phyloP scores from a whole-genome alignment of 1,139 yeast genomes.

The Hyphopichia buzzinii region DNA sequence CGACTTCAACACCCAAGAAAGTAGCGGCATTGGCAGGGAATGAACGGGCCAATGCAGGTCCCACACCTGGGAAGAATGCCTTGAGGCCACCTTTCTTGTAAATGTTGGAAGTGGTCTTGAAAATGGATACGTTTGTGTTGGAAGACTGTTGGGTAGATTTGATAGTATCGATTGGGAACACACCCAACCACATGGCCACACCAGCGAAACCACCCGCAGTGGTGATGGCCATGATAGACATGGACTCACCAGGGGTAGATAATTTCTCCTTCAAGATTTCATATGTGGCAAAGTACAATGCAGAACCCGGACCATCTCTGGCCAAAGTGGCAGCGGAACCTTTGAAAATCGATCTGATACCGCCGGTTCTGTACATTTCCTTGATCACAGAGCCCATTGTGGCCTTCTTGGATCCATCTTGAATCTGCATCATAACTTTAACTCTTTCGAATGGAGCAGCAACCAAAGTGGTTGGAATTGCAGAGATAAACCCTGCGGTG shows the following conservation, averaged over 20 bases:
- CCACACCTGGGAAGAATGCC: conserved; percentile 97
- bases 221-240: conserved; percentile 73
- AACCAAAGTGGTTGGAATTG: conserved; percentile 89
- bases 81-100: conserved; percentile 73
- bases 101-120: conserved; percentile 63
- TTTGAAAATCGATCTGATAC: conserved; percentile 78
- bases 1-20: conserved; percentile 90
- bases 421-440: conserved; percentile 89
- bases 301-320: conserved; percentile 99
- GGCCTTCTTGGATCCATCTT: conserved; percentile 51
- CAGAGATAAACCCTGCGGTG: conserved; percentile 93
- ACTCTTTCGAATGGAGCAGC: conserved; percentile 98
- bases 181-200: conserved; percentile 94
- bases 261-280: conserved; percentile 70
- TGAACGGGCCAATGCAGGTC: conserved; percentile 90
- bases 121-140: conserved; percentile 55
- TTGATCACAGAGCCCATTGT: conserved; percentile 61
- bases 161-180: conserved; percentile 95
- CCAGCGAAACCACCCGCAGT: conserved; percentile 96
- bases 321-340: conserved; percentile 92
- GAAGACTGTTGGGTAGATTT: conserved; percentile 83
- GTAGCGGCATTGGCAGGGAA: conserved; percentile 99
- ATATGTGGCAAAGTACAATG: conserved; percentile 91
- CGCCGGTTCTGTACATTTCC: conserved; percentile 78
- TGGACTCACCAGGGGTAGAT: conserved; percentile 53